Percentiles rank a stretch among this genome's conserved stretches.
Conservation (phyloP, 345 rosid species). For the Brassica carinata region DNA sequence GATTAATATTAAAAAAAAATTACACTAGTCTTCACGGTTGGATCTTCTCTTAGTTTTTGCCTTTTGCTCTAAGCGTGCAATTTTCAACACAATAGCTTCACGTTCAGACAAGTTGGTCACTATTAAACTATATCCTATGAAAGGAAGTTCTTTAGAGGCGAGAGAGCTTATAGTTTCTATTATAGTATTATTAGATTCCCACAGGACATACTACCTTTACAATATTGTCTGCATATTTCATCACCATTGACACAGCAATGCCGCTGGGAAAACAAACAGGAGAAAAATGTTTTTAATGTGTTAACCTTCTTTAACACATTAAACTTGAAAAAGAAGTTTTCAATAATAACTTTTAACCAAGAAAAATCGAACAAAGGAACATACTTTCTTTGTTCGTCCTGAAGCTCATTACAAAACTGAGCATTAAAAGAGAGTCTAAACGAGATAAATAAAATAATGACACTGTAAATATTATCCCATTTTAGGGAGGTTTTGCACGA, state of each 20-base stretch:
- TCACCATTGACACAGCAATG: conserved; percentile 97
- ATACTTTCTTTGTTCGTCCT: too few relatives aligned
- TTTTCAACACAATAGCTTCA: conserved; percentile 30
- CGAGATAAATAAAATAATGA: too few relatives aligned
- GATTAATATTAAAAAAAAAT: conserved; percentile 22
- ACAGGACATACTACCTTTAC: conserved; percentile 61
- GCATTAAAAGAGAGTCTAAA: neutral
- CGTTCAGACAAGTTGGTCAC: too few relatives aligned
- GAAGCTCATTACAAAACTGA: conserved; percentile 4
- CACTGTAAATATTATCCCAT: too few relatives aligned
- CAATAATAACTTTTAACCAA: too few relatives aligned
- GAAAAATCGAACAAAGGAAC: too few relatives aligned
- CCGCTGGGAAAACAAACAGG: conserved; percentile 60
- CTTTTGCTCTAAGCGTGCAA: conserved; percentile 34
- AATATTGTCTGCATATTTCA: conserved; percentile 96
- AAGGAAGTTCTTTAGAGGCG: neutral
- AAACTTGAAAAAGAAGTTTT: too few relatives aligned
- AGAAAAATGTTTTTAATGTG: conserved; percentile 4
- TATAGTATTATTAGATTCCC: neutral
- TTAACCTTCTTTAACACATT: too few relatives aligned
- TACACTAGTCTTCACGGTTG: conserved; percentile 38
- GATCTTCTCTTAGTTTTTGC: conserved; percentile 28
- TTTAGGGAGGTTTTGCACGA: too few relatives aligned
- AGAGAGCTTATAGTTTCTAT: neutral
- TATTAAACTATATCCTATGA: too few relatives aligned